A percentile compares a stretch with the other conserved stretches of the same genome.
These are phyloP conservation scores for Coniochaeta sp. DNA, from an alignment of 2,329 filamentous ascomycete genomes.

Conservation along the genomic window DNA sequence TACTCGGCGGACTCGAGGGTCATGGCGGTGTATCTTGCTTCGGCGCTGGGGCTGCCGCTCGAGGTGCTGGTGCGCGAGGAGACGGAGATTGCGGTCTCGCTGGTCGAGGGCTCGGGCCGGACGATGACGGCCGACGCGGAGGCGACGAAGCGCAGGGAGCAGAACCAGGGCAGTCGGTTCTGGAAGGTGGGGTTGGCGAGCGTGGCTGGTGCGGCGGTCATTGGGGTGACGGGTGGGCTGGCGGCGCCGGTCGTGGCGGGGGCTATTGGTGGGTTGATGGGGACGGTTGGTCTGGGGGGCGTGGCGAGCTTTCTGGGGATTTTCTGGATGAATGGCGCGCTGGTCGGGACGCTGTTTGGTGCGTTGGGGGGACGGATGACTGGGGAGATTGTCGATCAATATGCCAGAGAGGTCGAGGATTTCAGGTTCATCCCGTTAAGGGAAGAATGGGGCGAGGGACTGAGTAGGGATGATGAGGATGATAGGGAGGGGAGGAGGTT, in stretches of 20 bases:
- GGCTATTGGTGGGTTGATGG: constrained; percentile 77
- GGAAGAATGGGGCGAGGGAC: constrained; percentile 28
- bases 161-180: constrained; percentile 61
- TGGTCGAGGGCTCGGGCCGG: constrained; percentile 46
- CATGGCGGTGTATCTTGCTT: constrained; percentile 59
- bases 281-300: constrained; percentile 75
- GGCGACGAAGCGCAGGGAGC: constrained; percentile 62
- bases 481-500: constrained; percentile 41
- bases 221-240: constrained; percentile 88
- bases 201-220: constrained; percentile 79
- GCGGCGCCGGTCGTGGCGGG: constrained; percentile 83
- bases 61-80: constrained; percentile 61
- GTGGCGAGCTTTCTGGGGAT: constrained; percentile 81
- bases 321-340: constrained; percentile 75
- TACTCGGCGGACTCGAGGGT: constrained; percentile 69
- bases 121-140: constrained; percentile 70
- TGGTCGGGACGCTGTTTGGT: constrained; percentile 83
- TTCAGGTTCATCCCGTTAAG: constrained; percentile 69
- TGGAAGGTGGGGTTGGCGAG: constrained; percentile 91
- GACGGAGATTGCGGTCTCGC: constrained; percentile 64
- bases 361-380: constrained; percentile 77
- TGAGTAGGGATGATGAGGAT: constrained; percentile 16
- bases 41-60: constrained; percentile 56
- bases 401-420: constrained; percentile 81
- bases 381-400: constrained; percentile 76